Conservation (phyloP, 345 rosid species). For the Populus deltoides region DNA sequence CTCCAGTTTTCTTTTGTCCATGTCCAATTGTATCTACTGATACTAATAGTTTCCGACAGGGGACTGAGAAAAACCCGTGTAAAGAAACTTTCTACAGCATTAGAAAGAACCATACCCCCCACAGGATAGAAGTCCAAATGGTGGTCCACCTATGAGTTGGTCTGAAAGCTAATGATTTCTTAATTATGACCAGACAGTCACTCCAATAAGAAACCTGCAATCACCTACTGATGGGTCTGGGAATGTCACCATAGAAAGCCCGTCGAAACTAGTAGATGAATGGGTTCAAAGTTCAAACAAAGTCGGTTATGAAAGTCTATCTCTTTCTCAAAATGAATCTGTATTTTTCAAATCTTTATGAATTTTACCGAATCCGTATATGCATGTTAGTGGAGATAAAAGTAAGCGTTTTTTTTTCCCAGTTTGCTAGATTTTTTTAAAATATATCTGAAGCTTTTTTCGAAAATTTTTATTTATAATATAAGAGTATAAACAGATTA, state of each 20-base stretch:
- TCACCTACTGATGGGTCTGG: conserved; percentile 84
- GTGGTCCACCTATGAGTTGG: conserved; percentile 27
- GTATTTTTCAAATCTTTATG: too few species aligned
- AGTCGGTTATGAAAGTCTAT: too few species aligned
- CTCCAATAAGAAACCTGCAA: conserved; percentile 87
- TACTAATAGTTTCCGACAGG: conserved; percentile 26
- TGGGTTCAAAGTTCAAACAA: too few species aligned
- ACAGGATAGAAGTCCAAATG: conserved; percentile 33
- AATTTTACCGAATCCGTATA: too few species aligned
- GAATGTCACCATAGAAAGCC: conserved; percentile 82
- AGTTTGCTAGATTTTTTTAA: too few species aligned
- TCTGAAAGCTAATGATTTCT: conserved; percentile 34
- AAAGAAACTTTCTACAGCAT: conserved; percentile 26
- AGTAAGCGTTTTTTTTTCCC: too few species aligned
- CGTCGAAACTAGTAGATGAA: conserved; percentile 44
- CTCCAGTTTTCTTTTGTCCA: conserved; percentile 23
- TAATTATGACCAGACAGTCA: conserved; percentile 36
- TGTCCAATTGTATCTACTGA: not conserved
- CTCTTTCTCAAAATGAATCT: too few species aligned
- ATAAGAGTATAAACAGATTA: too few species aligned
- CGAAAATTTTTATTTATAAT: too few species aligned
- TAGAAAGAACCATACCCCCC: conserved; percentile 37
- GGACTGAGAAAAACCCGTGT: conserved; percentile 33
- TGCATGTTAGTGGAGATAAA: too few species aligned
- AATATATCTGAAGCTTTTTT: too few species aligned